Evolutionary conservation across 495 filamentous ascomycete genomes (phyloP).

Genomic region (Aspergillus asperescens): DNA sequence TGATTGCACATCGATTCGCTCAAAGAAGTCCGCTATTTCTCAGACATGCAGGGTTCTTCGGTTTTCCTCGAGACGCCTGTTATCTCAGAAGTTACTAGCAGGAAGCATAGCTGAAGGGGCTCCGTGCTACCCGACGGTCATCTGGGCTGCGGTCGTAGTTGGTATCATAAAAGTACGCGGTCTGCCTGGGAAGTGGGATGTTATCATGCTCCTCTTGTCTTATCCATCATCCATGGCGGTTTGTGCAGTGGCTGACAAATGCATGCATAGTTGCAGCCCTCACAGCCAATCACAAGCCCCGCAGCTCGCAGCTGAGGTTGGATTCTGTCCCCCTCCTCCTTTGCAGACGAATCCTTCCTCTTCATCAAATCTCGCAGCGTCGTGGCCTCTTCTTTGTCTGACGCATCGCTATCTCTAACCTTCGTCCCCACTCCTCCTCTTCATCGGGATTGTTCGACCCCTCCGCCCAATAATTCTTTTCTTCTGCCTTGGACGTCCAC

Average conservation of each 20-base stretch:
- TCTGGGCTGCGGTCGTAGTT: conserved; percentile 9
- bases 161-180: neutral
- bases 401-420: conserved; percentile 16
- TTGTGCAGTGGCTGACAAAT: conserved; percentile 9
- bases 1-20: neutral
- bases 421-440: conserved; percentile 18
- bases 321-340: conserved; percentile 8
- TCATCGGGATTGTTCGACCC: conserved; percentile 8
- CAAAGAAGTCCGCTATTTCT: neutral
- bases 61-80: conserved; percentile 3
- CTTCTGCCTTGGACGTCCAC: conserved; percentile 4
- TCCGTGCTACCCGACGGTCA: conserved; percentile 20
- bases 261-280: conserved; percentile 7
- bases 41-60: conserved; percentile 16
- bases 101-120: conserved; percentile 2
- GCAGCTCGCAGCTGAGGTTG: conserved; percentile 13
- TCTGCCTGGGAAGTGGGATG: too few relatives aligned
- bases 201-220: too few relatives aligned
- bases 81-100: conserved; percentile 10
- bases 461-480: conserved; percentile 17
- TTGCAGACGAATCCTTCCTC: conserved; percentile 12
- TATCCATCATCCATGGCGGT: neutral
- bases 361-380: neutral
- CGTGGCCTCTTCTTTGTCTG: conserved; percentile 13
- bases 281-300: conserved; percentile 14